Conservation (phyloP, 2,329 filamentous ascomycete genomes). For the Trematosphaeria pertusa region DNA sequence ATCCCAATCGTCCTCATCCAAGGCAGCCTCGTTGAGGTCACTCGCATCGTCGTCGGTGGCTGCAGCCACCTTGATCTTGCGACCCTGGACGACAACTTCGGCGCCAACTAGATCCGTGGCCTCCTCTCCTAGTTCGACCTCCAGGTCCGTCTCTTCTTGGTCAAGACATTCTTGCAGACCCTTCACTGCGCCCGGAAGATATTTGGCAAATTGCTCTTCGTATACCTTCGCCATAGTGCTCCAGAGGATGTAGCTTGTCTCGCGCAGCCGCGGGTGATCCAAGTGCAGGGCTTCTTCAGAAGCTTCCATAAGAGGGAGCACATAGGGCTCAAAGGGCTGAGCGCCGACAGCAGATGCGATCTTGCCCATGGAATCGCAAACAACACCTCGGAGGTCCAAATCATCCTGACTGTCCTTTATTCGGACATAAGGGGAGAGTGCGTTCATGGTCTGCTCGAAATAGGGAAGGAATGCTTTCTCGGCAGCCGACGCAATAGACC, state of each 20-base stretch:
- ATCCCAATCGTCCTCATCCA: slow-evolving; percentile 83
- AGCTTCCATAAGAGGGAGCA: slow-evolving; percentile 86
- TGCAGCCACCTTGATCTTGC: slow-evolving; percentile 82
- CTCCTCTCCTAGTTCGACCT: slow-evolving; percentile 76
- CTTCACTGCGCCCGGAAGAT: slow-evolving; percentile 78
- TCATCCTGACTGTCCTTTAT: slow-evolving; percentile 92
- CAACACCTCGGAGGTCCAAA: slow-evolving; percentile 85
- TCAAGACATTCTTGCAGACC: slow-evolving; percentile 85
- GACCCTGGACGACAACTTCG: slow-evolving; percentile 79
- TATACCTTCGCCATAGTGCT: slow-evolving; percentile 94
- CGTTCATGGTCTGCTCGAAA: slow-evolving; percentile 88
- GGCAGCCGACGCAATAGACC: slow-evolving; percentile 86
- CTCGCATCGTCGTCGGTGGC: slow-evolving; percentile 67
- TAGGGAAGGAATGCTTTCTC: slow-evolving; percentile 87
- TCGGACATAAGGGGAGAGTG: slow-evolving; percentile 81
- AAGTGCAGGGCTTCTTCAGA: slow-evolving; percentile 90
- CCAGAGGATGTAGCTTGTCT: slow-evolving; percentile 98
- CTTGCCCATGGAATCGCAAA: slow-evolving; percentile 91
- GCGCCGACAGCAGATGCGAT: slow-evolving; percentile 89
- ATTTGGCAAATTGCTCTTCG: slow-evolving; percentile 79
- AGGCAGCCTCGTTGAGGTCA: slow-evolving; percentile 59
- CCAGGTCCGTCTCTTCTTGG: slow-evolving; percentile 84
- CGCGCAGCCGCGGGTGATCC: slow-evolving; percentile 87
- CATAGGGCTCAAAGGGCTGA: slow-evolving; percentile 87
- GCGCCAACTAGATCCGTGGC: slow-evolving; percentile 76